A percentile compares a stretch with the other conserved stretches of the same genome.
phyloP scores from a whole-genome alignment of 2,329 filamentous ascomycete species.

The Neonectria punicea region DNA sequence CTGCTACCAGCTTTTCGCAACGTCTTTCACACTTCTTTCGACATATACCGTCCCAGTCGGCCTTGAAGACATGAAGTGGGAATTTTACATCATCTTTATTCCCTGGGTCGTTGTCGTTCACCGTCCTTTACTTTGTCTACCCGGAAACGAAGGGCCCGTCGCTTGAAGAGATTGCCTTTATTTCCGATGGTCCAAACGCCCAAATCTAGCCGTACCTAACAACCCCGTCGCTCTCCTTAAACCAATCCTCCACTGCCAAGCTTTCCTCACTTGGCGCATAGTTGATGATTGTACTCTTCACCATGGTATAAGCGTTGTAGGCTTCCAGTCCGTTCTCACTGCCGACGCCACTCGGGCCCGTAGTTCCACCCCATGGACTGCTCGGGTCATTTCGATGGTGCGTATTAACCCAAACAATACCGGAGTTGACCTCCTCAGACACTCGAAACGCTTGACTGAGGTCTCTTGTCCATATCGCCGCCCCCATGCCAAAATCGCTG shows the following conservation, averaged over 20 bases:
- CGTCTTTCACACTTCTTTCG: conserved; percentile 1
- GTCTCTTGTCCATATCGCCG: conserved; percentile 80
- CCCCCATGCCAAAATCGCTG: conserved; percentile 80
- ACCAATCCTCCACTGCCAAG: not conserved
- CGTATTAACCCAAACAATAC: conserved; percentile 67
- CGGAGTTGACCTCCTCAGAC: conserved; percentile 75
- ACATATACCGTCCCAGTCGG: conserved; percentile 21
- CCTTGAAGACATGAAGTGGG: conserved; percentile 8
- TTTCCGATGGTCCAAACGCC: conserved; percentile 7
- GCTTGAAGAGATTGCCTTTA: conserved; percentile 13
- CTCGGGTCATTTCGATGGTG: conserved; percentile 79
- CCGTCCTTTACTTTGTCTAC: conserved; percentile 10
- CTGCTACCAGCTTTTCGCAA: conserved; percentile 9
- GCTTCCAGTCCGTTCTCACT: conserved; percentile 74
- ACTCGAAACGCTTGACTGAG: conserved; percentile 81
- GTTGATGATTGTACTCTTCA: not conserved
- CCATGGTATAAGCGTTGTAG: not conserved
- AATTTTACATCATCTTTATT: conserved; percentile 17
- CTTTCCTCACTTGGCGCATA: not conserved
- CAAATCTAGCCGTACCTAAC: not conserved
- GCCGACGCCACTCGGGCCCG: conserved; percentile 71
- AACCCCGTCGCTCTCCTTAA: not conserved
- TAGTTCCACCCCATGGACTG: conserved; percentile 75
- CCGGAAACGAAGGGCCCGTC: conserved; percentile 21
- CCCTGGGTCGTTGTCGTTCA: conserved; percentile 6